phyloP scores from a whole-genome alignment of 2,329 filamentous ascomycete genomes.

The Beauveria brongniartii region DNA sequence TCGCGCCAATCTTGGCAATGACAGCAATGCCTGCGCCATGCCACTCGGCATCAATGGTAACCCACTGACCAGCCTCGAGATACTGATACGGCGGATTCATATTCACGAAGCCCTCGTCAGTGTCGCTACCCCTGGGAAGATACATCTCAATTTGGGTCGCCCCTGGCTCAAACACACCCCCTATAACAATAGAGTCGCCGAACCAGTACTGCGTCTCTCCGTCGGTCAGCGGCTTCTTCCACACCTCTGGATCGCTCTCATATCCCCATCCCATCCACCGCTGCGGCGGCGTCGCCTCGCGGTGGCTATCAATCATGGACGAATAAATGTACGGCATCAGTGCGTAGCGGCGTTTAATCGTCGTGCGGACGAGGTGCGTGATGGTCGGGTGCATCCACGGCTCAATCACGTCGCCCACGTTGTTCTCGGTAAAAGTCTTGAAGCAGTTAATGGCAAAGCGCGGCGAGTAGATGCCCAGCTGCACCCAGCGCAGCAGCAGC shows the following conservation, averaged over 20 bases:
- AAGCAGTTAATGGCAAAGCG: conserved; percentile 73
- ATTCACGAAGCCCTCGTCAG: conserved; percentile 53
- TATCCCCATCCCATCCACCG: conserved; percentile 69
- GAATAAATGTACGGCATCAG: conserved; percentile 66
- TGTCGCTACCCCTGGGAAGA: conserved; percentile 41
- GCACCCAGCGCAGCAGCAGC: conserved; percentile 64
- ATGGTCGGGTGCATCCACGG: conserved; percentile 70
- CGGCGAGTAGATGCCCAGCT: conserved; percentile 60
- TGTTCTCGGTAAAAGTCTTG: conserved; percentile 61
- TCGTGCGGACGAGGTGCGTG: conserved; percentile 51
- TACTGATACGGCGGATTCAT: conserved; percentile 53
- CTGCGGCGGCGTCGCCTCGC: conserved; percentile 54
- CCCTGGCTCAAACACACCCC: conserved; percentile 58
- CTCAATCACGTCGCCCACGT: conserved; percentile 64
- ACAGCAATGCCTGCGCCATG: conserved; percentile 33
- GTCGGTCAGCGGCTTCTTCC: conserved; percentile 49
- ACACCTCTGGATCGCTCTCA: conserved; percentile 57
- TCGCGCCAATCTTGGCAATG: conserved; percentile 30
- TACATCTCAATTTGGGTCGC: conserved; percentile 49
- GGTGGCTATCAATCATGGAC: conserved; percentile 53
- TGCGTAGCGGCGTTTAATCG: conserved; percentile 64
- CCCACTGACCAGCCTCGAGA: conserved; percentile 36
- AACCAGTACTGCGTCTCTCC: conserved; percentile 70
- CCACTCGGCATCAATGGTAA: conserved; percentile 32
- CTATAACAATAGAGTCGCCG: conserved; percentile 56